Evolutionary conservation across 2,329 filamentous ascomycete genomes (phyloP), one percentile per base, ranked within the genome.

Genomic region (Neonectria coccinea): DNA sequence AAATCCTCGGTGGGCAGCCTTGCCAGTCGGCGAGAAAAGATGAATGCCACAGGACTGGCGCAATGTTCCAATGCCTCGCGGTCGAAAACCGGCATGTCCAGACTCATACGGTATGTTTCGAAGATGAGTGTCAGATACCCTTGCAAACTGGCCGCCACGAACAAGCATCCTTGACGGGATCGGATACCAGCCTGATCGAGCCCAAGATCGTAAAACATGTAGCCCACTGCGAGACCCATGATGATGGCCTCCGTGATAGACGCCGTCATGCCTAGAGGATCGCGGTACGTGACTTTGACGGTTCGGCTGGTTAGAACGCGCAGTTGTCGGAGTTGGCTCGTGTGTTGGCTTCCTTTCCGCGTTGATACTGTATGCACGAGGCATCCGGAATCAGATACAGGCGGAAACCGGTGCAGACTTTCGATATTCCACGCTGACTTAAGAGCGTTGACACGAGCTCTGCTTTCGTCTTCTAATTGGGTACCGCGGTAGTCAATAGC

Each of bases 1-100:
- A 93, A 73, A 72, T 93, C 91, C 74, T 93, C 91, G 1, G 90
- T 87, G 8, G 89, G 82, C 10, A 92, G 77, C 16, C 90, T 84
- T 1, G 91, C 90, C 8, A 92, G 76, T n/a, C 91, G 85, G 47
- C 91, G 83, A 29, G 90, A 92, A 1, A 92, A 72, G 4, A 94
- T 81, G 67, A 91, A 94, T 0, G 89, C 87, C 0, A 90, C 77
- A 5, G 91, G 86, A 42, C 87, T 86, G n/a, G 92, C 89, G 29
- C 92, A 90, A 4, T 89, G 88, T 75, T 93, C 91, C 56, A 87
- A 88, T 42, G 88, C 84, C 73, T 94, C 91, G 56, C 91, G 87
- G 73, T 94, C 91, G 72, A 92, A 94, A 0, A 91, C 82, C 41
- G 87, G 86, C n/a, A 93, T 91, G 67, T 94, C 91, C 51, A 90